A percentile compares a stretch with the other conserved stretches of the same genome.
Evolutionary conservation across 805 yeast genomes (phyloP).

Genomic region (Yarrowia sp.): DNA sequence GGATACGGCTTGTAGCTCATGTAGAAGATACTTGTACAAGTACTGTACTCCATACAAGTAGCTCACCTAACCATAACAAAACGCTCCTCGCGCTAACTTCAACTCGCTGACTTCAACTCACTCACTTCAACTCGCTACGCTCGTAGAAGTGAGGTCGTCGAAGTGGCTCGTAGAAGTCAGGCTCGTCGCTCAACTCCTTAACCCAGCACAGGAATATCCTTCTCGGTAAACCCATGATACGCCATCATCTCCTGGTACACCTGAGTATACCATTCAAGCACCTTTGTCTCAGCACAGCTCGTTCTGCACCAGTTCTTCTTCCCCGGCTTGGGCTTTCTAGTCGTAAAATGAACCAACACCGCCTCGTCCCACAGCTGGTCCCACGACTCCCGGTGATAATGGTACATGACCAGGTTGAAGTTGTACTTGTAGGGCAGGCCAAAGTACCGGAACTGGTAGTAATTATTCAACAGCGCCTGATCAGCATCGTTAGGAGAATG

Average conservation of each 20-base stretch:
- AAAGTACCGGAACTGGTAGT: slow-evolving; percentile 42
- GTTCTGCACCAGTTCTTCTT: slow-evolving; percentile 13
- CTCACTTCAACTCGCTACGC: too few species aligned
- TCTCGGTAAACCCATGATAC: slow-evolving; percentile 42
- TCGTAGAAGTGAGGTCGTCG: too few species aligned
- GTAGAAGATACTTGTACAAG: too few species aligned
- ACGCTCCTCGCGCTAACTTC: too few species aligned
- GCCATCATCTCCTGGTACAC: slow-evolving; percentile 44
- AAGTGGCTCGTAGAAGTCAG: too few species aligned
- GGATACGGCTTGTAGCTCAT: too few species aligned
- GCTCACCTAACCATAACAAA: too few species aligned
- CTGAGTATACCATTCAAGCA: slow-evolving; percentile 43
- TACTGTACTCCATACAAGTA: too few species aligned
- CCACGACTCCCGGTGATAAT: slow-evolving; percentile 43
- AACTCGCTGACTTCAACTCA: too few species aligned
- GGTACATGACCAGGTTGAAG: slow-evolving; percentile 45
- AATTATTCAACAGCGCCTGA: slow-evolving; percentile 45
- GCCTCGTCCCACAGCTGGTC: slow-evolving; percentile 45
- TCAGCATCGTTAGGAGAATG: slow-evolving; percentile 47
- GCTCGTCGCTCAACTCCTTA: slow-evolving; percentile 9
- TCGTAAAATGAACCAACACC: slow-evolving; percentile 44
- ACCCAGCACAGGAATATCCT: slow-evolving; percentile 43
- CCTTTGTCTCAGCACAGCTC: slow-evolving; percentile 26
- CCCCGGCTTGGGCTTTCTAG: slow-evolving; percentile 42
- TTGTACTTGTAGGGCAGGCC: slow-evolving; percentile 45